phyloP scores from a whole-genome alignment of 371 early-diverging fungal genomes.

The Apophysomyces sp. region DNA sequence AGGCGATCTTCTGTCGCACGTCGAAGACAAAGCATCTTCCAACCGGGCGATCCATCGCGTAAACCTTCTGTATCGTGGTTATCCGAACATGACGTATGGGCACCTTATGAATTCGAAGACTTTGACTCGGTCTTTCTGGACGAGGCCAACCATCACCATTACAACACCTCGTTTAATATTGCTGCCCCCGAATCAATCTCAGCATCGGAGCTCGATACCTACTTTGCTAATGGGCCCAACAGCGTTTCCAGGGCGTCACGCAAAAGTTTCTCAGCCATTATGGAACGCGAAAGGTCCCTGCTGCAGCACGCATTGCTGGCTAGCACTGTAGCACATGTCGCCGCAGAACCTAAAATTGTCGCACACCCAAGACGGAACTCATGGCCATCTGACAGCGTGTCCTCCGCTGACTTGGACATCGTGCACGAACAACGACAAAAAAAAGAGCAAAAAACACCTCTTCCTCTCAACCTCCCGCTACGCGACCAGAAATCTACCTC shows the following conservation, averaged over 20 bases:
- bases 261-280: constrained; percentile 17
- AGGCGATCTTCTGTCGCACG: not conserved
- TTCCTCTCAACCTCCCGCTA: not conserved
- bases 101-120: constrained; percentile 35
- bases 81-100: constrained; percentile 44
- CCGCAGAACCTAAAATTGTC: not conserved
- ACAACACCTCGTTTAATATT: constrained; percentile 34
- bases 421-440: not conserved
- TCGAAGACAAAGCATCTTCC: not conserved
- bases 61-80: not conserved
- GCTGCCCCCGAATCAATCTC: constrained; percentile 50
- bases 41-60: not conserved
- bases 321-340: not conserved
- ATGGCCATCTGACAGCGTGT: not conserved
- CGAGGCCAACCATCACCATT: constrained; percentile 20
- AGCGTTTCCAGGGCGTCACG: constrained; percentile 8
- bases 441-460: not conserved
- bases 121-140: not conserved
- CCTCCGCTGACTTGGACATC: not conserved
- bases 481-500: not conserved
- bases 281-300: constrained; percentile 19
- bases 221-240: constrained; percentile 27
- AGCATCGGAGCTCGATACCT: constrained; percentile 45
- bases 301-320: constrained; percentile 36
- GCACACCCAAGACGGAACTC: not conserved